phyloP scores from a whole-genome alignment of 2,329 filamentous ascomycete species.

The Exophiala oligosperma region DNA sequence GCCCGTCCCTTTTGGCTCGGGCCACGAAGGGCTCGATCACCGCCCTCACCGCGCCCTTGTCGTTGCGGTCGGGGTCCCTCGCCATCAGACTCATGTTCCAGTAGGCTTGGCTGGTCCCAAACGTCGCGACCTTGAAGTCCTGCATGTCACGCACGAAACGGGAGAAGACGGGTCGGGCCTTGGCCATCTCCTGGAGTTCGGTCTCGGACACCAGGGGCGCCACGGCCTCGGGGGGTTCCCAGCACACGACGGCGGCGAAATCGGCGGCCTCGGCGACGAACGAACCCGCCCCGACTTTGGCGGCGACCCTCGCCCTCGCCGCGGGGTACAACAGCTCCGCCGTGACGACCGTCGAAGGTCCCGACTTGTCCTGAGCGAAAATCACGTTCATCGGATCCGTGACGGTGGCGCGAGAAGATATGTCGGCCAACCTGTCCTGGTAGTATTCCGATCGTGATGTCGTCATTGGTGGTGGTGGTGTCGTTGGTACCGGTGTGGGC shows the following conservation, averaged over 20 bases:
- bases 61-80: constrained; percentile 18
- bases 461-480: constrained; percentile 2
- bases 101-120: constrained; percentile 2
- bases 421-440: constrained; percentile 18
- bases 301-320: constrained; percentile 8
- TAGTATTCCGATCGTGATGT: constrained; percentile 15
- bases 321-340: constrained; percentile 10
- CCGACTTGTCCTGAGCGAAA: constrained; percentile 22
- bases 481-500: not conserved
- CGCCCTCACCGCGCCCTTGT: constrained; percentile 25
- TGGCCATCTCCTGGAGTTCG: constrained; percentile 6
- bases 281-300: constrained; percentile 14
- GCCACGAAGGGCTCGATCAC: constrained; percentile 26
- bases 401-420: constrained; percentile 16
- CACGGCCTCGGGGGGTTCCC: constrained; percentile 18
- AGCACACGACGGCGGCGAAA: constrained; percentile 25
- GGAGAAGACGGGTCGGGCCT: constrained; percentile 13
- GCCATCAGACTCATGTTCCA: constrained; percentile 24
- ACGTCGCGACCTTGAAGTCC: not conserved
- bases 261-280: constrained; percentile 19
- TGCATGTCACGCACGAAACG: constrained; percentile 15
- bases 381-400: constrained; percentile 16
- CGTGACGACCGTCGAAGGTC: constrained; percentile 3
- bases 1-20: constrained; percentile 12
- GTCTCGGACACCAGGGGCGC: constrained; percentile 2